phyloP scores from a whole-genome alignment of 2,329 filamentous ascomycete genomes.

The Myrmaecium sp. region DNA sequence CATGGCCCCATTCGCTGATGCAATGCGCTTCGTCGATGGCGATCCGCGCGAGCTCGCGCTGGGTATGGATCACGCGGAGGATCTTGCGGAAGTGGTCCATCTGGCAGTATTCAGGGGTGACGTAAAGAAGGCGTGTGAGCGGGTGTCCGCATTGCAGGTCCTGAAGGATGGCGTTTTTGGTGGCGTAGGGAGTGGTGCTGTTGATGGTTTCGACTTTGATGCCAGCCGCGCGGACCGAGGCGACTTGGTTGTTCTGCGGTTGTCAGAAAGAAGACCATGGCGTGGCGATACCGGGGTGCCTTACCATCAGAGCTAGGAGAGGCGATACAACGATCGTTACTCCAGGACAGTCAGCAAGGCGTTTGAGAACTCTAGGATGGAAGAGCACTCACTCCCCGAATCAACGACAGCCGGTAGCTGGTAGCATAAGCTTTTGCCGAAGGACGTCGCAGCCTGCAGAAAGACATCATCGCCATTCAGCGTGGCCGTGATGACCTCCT shows the following conservation, averaged over 20 bases:
- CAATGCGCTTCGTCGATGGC: conserved; percentile 93
- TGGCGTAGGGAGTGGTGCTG: conserved; percentile 51
- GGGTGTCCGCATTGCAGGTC: conserved; percentile 84
- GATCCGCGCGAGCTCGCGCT: conserved; percentile 71
- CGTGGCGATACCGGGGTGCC: conserved; percentile 5
- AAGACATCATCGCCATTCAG: conserved; percentile 80
- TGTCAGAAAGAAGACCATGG: conserved; percentile 4
- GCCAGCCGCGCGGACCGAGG: conserved; percentile 53
- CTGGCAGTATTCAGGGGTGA: conserved; percentile 80
- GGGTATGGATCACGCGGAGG: conserved; percentile 55
- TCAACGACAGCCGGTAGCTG: conserved; percentile 81
- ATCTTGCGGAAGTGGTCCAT: conserved; percentile 60
- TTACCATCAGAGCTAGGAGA: conserved; percentile 72
- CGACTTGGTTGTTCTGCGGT: conserved; percentile 72
- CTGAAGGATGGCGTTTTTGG: conserved; percentile 52
- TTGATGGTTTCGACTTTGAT: conserved; percentile 78
- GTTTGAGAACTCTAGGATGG: background rate
- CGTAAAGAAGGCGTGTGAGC: conserved; percentile 67
- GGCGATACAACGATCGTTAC: conserved; percentile 86
- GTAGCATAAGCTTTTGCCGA: conserved; percentile 87
- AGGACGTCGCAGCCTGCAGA: conserved; percentile 76
- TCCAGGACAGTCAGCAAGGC: conserved; percentile 19
- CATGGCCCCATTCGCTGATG: conserved; percentile 95
- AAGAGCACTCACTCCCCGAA: conserved; percentile 50
- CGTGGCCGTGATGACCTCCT: conserved; percentile 72